Evolutionary conservation across 2,329 filamentous ascomycete genomes (phyloP).

Genomic region (Sphaerulina populicola): DNA sequence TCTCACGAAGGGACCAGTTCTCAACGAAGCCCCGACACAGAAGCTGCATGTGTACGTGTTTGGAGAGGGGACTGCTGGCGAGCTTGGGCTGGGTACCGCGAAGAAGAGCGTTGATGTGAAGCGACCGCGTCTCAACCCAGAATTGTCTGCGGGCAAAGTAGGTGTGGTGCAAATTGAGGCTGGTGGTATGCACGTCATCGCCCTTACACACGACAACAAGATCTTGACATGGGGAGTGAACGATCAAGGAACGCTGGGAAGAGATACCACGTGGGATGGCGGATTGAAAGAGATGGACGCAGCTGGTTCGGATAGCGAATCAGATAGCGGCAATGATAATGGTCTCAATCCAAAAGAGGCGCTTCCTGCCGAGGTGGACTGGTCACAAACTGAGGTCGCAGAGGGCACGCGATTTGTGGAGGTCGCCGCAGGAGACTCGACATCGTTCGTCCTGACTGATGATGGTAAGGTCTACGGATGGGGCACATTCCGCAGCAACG

Average conservation of each 20-base stretch:
- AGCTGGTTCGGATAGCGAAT: constrained; percentile 50
- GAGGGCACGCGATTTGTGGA: constrained; percentile 57
- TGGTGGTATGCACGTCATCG: constrained; percentile 74
- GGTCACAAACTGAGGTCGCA: constrained; percentile 34
- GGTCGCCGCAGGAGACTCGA: constrained; percentile 64
- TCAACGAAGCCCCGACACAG: constrained; percentile 57
- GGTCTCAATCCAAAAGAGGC: constrained; percentile 65
- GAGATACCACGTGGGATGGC: constrained; percentile 62
- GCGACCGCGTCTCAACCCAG: constrained; percentile 61
- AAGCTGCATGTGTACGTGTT: constrained; percentile 69
- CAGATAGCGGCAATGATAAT: constrained; percentile 48
- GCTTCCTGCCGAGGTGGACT: constrained; percentile 47
- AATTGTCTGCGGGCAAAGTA: constrained; percentile 49
- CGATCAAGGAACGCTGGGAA: constrained; percentile 70
- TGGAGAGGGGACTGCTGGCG: constrained; percentile 70
- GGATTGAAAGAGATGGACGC: constrained; percentile 48
- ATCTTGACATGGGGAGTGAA: constrained; percentile 84
- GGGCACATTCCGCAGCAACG: constrained; percentile 69
- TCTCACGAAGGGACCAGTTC: constrained; percentile 34
- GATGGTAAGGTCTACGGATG: constrained; percentile 72
- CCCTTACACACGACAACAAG: constrained; percentile 69
- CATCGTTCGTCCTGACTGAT: constrained; percentile 66
- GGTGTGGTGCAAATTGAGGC: constrained; percentile 67
- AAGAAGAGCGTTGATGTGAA: constrained; percentile 63
- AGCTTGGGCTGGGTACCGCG: constrained; percentile 66